A percentile compares a stretch with the other conserved stretches of the same genome.
Evolutionary conservation across 345 rosid genomes (phyloP).

Genomic region (Linum tenue): DNA sequence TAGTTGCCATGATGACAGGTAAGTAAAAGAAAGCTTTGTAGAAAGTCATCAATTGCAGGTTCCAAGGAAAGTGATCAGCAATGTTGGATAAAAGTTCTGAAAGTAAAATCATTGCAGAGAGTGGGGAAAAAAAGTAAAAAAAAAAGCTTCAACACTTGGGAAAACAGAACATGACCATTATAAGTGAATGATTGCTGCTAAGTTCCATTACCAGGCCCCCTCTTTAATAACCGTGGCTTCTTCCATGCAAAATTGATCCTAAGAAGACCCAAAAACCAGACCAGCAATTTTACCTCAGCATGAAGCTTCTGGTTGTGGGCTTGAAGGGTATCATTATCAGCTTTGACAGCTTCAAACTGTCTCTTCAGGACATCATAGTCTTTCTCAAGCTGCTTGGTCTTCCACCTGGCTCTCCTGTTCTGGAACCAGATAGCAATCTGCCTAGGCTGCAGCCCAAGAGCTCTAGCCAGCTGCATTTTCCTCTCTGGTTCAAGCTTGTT

Average conservation of each 20-base stretch:
- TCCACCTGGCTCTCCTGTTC: constrained; percentile 94
- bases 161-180: background rate
- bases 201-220: too few species aligned
- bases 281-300: constrained; percentile 44
- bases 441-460: constrained; percentile 90
- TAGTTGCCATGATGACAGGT: too few species aligned
- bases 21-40: too few species aligned
- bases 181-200: too few species aligned
- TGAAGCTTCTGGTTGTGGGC: constrained; percentile 81
- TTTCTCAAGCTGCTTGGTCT: constrained; percentile 92
- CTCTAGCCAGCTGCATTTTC: constrained; percentile 92
- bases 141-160: constrained; percentile 11
- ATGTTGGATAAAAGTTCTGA: constrained; percentile 10
- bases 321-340: constrained; percentile 70
- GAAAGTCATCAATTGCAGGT: too few species aligned
- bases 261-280: background rate
- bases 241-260: too few species aligned
- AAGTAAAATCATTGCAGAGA: constrained; percentile 12
- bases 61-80: too few species aligned
- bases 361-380: constrained; percentile 78
- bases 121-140: constrained; percentile 4
- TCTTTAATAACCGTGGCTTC: too few species aligned
- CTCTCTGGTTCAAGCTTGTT: constrained; percentile 98
- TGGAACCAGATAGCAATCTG: constrained; percentile 99
- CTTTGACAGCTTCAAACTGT: constrained; percentile 69